Evolutionary conservation across 257 asterid species (phyloP).

Genomic region (Lycium ferocissimum): DNA sequence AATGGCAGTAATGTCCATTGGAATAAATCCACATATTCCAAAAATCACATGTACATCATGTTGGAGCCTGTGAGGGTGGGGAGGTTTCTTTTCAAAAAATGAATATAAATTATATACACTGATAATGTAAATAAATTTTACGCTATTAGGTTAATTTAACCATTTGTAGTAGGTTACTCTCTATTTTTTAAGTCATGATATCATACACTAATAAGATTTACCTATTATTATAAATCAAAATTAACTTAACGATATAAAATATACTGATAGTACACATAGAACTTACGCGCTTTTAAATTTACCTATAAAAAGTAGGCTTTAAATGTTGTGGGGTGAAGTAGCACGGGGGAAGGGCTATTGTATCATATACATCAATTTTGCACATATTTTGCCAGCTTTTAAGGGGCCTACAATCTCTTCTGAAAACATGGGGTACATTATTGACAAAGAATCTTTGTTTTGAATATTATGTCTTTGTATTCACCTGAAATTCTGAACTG

Average conservation of each 20-base stretch:
- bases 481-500: not conserved
- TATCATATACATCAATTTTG: conserved; percentile 14
- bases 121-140: no score
- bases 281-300: not conserved
- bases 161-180: no score
- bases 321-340: not conserved
- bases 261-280: no score
- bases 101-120: no score
- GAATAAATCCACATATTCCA: conserved; percentile 8
- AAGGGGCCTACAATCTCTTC: conserved; percentile 34
- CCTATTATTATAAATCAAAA: no score
- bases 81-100: not conserved
- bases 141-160: no score
- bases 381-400: conserved; percentile 27
- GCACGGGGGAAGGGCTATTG: not conserved
- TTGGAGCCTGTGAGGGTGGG: conserved; percentile 19
- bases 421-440: conserved; percentile 15
- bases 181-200: no score
- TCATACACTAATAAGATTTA: no score
- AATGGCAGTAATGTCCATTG: not conserved
- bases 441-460: conserved; percentile 19
- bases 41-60: conserved; percentile 30
- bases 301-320: not conserved
- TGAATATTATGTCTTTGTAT: not conserved
- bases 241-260: no score